Percentiles rank a stretch among this genome's conserved stretches.
Evolutionary conservation across 1,284 basidiomycete genomes (phyloP).

Genomic region (Sanghuangporus weigelae): DNA sequence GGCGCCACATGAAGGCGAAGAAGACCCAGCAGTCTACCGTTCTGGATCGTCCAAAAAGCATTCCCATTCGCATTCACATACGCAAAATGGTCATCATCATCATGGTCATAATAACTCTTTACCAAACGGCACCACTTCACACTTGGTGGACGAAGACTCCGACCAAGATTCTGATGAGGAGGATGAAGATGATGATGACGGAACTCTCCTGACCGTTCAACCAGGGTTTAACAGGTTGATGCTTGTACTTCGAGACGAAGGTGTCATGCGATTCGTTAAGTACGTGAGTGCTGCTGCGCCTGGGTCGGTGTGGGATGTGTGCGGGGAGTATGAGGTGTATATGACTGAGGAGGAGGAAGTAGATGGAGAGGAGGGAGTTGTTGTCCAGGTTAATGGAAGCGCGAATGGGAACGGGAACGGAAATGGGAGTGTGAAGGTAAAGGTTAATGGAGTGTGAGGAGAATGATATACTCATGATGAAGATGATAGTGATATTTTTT

Average conservation of each 20-base stretch:
- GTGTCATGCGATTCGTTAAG: slow-evolving; percentile 92
- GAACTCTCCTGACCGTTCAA: slow-evolving; percentile 84
- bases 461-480: neutral
- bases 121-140: neutral
- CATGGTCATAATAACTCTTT: neutral
- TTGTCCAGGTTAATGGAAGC: neutral
- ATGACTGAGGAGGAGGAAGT: slow-evolving; percentile 14
- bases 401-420: neutral
- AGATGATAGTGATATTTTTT: slow-evolving; percentile 13
- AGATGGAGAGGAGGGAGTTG: neutral
- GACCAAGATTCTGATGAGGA: slow-evolving; percentile 26
- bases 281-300: slow-evolving; percentile 85
- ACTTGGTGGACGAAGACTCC: slow-evolving; percentile 6
- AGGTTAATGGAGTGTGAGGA: slow-evolving; percentile 11
- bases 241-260: slow-evolving; percentile 88
- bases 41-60: slow-evolving; percentile 48
- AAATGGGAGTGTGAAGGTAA: neutral
- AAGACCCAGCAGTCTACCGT: slow-evolving; percentile 92
- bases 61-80: slow-evolving; percentile 24
- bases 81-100: slow-evolving; percentile 12
- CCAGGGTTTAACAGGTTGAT: slow-evolving; percentile 90
- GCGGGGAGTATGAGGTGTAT: slow-evolving; percentile 80
- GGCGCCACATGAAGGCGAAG: slow-evolving; percentile 88
- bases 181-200: slow-evolving; percentile 68
- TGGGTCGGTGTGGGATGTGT: slow-evolving; percentile 88